Percentiles rank a stretch among this genome's conserved stretches.
Conservation (phyloP, 176 grass and related monocot species). For the Cymbopogon citratus region DNA sequence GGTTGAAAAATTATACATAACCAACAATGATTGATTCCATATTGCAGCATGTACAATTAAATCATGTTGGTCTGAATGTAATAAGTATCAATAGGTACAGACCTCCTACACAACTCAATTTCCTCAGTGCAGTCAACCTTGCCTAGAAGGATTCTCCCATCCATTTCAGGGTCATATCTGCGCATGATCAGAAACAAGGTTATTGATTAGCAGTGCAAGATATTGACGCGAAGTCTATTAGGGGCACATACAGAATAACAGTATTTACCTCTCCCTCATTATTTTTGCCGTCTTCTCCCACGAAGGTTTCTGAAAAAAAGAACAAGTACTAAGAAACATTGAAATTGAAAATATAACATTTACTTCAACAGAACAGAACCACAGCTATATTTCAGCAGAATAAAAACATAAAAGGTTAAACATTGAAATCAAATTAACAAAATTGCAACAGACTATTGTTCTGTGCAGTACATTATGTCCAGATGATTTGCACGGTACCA, state of each 20-base stretch:
- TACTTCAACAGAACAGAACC: constrained; percentile 9
- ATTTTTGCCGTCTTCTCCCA: constrained; percentile 92
- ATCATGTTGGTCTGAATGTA: background rate
- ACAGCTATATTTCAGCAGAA: constrained; percentile 6
- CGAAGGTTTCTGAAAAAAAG: constrained; percentile 79
- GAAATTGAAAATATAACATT: background rate
- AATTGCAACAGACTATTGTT: background rate
- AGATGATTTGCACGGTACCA: constrained; percentile 2
- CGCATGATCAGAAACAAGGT: constrained; percentile 13
- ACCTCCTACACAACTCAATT: constrained; percentile 85
- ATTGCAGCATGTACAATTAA: background rate
- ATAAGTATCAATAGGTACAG: background rate
- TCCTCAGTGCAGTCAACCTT: constrained; percentile 87
- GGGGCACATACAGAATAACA: constrained; percentile 17
- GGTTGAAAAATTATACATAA: constrained; percentile 5
- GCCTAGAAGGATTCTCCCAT: constrained; percentile 77
- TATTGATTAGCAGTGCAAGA: background rate
- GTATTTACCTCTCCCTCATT: constrained; percentile 76
- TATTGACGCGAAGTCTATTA: background rate
- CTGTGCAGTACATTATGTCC: background rate
- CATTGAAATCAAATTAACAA: background rate
- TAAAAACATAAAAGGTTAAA: background rate
- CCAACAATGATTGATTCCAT: constrained; percentile 13
- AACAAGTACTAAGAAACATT: constrained; percentile 16
- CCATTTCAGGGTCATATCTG: constrained; percentile 98